Conservation (phyloP, 2,329 filamentous ascomycete genomes). For the Neonectria faginata region DNA sequence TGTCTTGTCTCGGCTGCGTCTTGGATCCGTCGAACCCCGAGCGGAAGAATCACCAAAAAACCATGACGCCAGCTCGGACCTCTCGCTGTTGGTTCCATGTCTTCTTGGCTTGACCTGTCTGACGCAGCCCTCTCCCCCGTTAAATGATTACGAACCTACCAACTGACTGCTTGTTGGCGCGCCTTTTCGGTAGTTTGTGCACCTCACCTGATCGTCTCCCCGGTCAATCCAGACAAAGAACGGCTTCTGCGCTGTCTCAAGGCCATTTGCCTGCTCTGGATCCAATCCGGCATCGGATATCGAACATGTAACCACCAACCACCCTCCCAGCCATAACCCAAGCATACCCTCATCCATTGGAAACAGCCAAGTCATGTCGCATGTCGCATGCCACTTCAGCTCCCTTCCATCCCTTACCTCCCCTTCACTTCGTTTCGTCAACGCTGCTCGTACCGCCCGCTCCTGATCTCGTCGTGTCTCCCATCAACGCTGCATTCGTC, state of each 20-base stretch:
- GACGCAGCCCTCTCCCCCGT: background rate
- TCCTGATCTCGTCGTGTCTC: slow-evolving; percentile 1
- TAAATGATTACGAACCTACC: background rate
- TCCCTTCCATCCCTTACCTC: background rate
- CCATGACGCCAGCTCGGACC: background rate
- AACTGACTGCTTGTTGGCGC: background rate
- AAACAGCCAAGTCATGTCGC: slow-evolving; percentile 4
- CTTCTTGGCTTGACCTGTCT: background rate
- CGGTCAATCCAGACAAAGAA: slow-evolving; percentile 13
- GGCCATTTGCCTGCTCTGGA: slow-evolving; percentile 10
- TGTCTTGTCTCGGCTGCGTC: background rate
- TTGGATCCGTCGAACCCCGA: background rate
- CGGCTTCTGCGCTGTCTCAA: slow-evolving; percentile 19
- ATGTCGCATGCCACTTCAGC: slow-evolving; percentile 10
- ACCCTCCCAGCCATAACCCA: background rate
- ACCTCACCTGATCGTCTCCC: slow-evolving; percentile 13
- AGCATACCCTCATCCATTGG: slow-evolving; percentile 8
- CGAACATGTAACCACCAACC: background rate
- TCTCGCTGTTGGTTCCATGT: background rate
- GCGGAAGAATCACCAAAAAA: background rate
- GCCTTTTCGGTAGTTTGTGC: background rate
- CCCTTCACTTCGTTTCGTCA: background rate
- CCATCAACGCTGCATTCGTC: slow-evolving; percentile 1
- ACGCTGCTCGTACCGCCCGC: background rate
- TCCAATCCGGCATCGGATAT: background rate